Base-by-base conservation (phyloP, 345 rosid species). In the Citrus hindsii region DNA sequence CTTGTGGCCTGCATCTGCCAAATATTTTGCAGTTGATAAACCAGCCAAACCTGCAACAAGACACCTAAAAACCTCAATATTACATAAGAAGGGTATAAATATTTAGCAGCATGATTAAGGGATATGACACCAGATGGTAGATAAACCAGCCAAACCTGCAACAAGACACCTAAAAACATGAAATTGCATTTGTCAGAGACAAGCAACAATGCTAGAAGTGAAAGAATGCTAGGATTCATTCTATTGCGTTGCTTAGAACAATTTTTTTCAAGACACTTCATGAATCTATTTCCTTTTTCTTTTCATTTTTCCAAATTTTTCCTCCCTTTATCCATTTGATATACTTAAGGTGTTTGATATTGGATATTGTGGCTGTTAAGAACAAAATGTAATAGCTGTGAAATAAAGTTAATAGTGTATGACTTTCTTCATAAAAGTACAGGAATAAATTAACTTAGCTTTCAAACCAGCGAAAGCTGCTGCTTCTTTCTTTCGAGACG, bases 1-100 rank as follows among this genome's bases (percentile, higher is more conserved):
- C 82, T 85, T 85, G 61, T 95, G 99, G 56, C 99, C 98, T 79
- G 98, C 96, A 90, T 92, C 99, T 7, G 98, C 97, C 78, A 95
- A 82, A 86, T 95, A 95, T 76, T 95, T 93, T 62, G 96, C 95
- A 40, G 99, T 90, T 9, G 99, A 91, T 82, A 95, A 88, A 80
- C 99, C 99, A 77, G 96, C 97, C 93, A 95, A 89, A 73, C 98
- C 96, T 95, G 86, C 81, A 82, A 77, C 37, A 58, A 74, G 35
- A 55, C 84, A 71, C 12, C 6, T 24, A 27, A 62, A 53, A 73
- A 22, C 67, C 21, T 14, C 56, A 28, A 22, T 35, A 59, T n/a
- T 14, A 56, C 35, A 59, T 42, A 74, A 27, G 22, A 13, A 46
- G 7, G 67, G 7, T 37, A 30, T 24, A 38, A 5, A 14, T 2